Evolutionary conservation across 164 flowering plant genomes (phyloP), one percentile per base, ranked within the genome.

Genomic region (Stephania japonica): DNA sequence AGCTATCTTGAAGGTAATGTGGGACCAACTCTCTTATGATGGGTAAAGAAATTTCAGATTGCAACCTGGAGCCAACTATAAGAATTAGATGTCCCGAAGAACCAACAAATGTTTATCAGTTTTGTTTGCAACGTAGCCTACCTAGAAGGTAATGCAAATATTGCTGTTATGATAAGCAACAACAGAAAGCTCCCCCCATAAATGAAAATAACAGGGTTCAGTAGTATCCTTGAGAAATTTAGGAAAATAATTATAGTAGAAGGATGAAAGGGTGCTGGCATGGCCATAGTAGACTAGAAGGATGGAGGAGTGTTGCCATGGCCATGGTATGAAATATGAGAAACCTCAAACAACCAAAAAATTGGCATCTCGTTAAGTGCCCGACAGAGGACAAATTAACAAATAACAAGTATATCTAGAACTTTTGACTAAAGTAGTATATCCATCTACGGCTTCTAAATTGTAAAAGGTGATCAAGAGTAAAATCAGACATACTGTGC

Each of bases 11-110:
- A 59, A 95, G 92, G 81, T 95, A 95, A 73, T 95, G 98, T 23
- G 99, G 98, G 79, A 89, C 86, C 78, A 95, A 86, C 81, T 95
- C 98, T 81, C 80, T 90, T 93, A 93, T 85, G 10, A 95, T 83
- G 65, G 99, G 98, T 68, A 95, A 82, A 62, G 92, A 85, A 67
- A 95, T 88, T 76, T 95, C 99, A 65, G 98, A 91, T 70, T 86
- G 89, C 80, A 85, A 79, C 89, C 99, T 95, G 90, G 69, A 68
- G 7, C 42, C 62, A 75, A 75, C 24, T 68, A 80, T 21, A 70
- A 63, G 42, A 38, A 72, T 69, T 66, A 71, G 47, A 67, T 27
- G 18, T 25, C 19, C 67, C 56, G 68, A 19, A 23, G 32, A 70
- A 25, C 65, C 23, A 56, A 16, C 67, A 32, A 9, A 21, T 42